Evolutionary conservation across 2,329 filamentous ascomycete species (phyloP), one percentile per base, ranked within the genome.

Genomic region (Nigrospora osmanthi): DNA sequence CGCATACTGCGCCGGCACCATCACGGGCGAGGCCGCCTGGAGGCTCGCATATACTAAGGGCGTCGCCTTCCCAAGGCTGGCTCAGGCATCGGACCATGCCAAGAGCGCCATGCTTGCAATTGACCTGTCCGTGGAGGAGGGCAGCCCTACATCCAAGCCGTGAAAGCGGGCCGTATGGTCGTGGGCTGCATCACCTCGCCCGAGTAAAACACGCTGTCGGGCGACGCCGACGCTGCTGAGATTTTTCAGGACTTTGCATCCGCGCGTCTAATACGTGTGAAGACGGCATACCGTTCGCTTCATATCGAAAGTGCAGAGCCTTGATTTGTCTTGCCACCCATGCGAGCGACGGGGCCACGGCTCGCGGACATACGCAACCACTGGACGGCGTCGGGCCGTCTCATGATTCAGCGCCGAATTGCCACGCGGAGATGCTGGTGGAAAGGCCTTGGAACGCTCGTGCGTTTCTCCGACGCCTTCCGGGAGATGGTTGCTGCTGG

Each of bases 111-210:
- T 74, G 68, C 64, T 72, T 44, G 69, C 63, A 0, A 64, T 67
- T 1, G 61, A 63, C 1, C 54, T 70, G 43, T 62, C 62, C 0
- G 19, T 48, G 1, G 46, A 53, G 1, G 58, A 65, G 6, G 56
- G 5, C 34, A 54, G 4, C 43, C 47, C 1, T 62, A 65, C 35
- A 53, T 70, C 31, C 23, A 15, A 7, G 37, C 44, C 3, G 44
- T 42, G 1, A 42, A 46, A 1, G 19, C 39, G 0, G 51, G 54
- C 16, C 50, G 51, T 3, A 58, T 63, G 1, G 59, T 65, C 28
- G 50, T 73, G 23, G 69, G 70, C 12, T 72, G 70, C 46, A 54
- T 71, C 51, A 73, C 73, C 53, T 70, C 68, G 42, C 66, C 66
- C 6, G 56, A 52, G 1, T 72, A 66, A 11, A 58, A 66, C 16